Conservation (phyloP, 495 filamentous ascomycete genomes). For the Aspergillus haitiensis region DNA sequence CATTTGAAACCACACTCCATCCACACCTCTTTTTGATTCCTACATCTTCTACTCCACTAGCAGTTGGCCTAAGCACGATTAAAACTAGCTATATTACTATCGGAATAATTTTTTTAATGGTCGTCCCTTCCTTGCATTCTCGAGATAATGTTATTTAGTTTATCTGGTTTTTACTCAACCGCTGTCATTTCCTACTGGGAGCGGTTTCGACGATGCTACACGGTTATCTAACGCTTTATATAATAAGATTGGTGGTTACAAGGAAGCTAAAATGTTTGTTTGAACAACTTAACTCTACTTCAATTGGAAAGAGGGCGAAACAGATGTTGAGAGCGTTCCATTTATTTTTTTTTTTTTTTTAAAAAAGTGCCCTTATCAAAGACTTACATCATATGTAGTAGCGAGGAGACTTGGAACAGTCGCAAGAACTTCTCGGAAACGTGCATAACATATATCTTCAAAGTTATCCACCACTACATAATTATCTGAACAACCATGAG, state of each 20-base stretch:
- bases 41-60: background rate
- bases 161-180: background rate
- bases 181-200: too few relatives aligned
- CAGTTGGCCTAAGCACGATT: slow-evolving; percentile 13
- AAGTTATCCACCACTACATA: too few relatives aligned
- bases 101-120: background rate
- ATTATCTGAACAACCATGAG: too few relatives aligned
- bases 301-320: too few relatives aligned
- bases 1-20: slow-evolving; percentile 12
- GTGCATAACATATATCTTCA: background rate
- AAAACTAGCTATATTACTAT: slow-evolving; percentile 6
- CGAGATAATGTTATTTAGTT: background rate
- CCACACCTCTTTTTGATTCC: slow-evolving; percentile 6
- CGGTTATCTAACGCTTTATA: too few relatives aligned
- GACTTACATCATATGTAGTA: background rate
- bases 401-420: background rate
- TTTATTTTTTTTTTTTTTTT: too few relatives aligned
- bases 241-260: too few relatives aligned
- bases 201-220: too few relatives aligned
- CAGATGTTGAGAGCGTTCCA: too few relatives aligned
- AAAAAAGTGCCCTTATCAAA: background rate
- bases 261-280: too few relatives aligned
- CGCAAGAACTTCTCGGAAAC: background rate
- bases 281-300: too few relatives aligned
- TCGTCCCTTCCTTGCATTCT: background rate